Evolutionary conservation across 257 asterid genomes (phyloP).

Genomic region (Solanum ossicruentum): DNA sequence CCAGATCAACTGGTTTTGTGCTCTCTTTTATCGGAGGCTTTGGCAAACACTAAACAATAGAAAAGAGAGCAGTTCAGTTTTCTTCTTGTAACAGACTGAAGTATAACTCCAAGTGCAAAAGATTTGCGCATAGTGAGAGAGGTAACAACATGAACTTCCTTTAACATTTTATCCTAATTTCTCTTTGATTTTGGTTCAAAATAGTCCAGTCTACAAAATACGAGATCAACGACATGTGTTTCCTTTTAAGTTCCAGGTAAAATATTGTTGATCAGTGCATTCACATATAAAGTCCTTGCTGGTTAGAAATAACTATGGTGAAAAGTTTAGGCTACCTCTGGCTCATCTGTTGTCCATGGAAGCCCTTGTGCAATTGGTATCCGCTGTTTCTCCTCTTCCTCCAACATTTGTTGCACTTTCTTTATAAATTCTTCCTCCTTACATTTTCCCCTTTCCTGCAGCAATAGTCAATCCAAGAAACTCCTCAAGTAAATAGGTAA

Average conservation of each 20-base stretch:
- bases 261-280: background rate
- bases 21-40: slow-evolving; percentile 66
- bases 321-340: slow-evolving; percentile 46
- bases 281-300: background rate
- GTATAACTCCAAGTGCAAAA: background rate
- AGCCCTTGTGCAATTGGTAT: slow-evolving; percentile 90
- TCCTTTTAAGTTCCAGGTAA: background rate
- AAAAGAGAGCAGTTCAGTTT: background rate
- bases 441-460: slow-evolving; percentile 76
- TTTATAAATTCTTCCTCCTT: slow-evolving; percentile 77
- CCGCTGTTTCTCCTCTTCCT: slow-evolving; percentile 75
- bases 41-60: slow-evolving; percentile 47
- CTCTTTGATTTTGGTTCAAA: background rate
- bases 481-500: background rate
- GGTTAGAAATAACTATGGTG: background rate
- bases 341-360: slow-evolving; percentile 93
- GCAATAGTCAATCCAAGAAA: background rate
- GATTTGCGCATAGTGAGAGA: background rate
- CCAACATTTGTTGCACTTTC: slow-evolving; percentile 57
- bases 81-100: background rate
- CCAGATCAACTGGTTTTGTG: slow-evolving; percentile 62
- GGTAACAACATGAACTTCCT: background rate
- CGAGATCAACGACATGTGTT: background rate
- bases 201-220: background rate
- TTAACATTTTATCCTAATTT: background rate